Conservation (phyloP, 768 basidiomycete species). For the Kwoniella dendrophila region DNA sequence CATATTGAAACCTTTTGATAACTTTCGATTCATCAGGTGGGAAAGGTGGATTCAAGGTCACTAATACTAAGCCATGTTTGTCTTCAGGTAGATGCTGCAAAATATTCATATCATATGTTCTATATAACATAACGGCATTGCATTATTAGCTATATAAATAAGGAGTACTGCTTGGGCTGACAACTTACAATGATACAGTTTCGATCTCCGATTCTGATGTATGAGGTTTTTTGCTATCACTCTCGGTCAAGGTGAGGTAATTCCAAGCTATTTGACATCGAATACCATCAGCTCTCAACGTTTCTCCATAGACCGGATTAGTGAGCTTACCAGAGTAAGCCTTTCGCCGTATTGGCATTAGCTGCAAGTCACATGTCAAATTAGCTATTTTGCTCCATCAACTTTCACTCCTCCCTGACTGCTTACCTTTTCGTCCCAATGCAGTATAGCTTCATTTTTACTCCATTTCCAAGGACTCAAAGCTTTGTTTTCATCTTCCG, state of each 20-base stretch:
- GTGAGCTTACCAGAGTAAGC: conserved; percentile 65
- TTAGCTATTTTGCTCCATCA: not conserved
- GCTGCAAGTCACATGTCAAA: conserved; percentile 53
- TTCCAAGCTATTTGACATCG: conserved; percentile 75
- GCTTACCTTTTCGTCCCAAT: conserved; percentile 62
- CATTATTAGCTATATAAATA: too few relatives aligned
- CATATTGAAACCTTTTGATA: conserved; percentile 65
- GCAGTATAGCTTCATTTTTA: conserved; percentile 68
- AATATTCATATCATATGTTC: conserved; percentile 71
- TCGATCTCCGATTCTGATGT: conserved; percentile 60
- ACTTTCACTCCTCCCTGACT: too few relatives aligned
- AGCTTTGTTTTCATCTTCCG: conserved; percentile 63
- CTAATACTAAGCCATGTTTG: conserved; percentile 66
- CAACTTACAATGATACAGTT: conserved; percentile 65
- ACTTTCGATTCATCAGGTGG: conserved; percentile 61
- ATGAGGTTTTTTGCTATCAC: conserved; percentile 44
- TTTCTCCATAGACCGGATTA: not conserved
- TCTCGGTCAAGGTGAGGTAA: conserved; percentile 64
- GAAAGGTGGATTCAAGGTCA: conserved; percentile 74
- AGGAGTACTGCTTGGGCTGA: not conserved
- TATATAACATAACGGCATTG: too few relatives aligned
- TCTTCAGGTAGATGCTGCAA: conserved; percentile 68
- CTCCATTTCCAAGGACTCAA: conserved; percentile 69
- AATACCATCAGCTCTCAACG: not conserved
- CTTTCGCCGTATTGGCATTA: conserved; percentile 67